Base-by-base conservation (phyloP, 1,284 basidiomycete genomes). In the Irpex sp. region DNA sequence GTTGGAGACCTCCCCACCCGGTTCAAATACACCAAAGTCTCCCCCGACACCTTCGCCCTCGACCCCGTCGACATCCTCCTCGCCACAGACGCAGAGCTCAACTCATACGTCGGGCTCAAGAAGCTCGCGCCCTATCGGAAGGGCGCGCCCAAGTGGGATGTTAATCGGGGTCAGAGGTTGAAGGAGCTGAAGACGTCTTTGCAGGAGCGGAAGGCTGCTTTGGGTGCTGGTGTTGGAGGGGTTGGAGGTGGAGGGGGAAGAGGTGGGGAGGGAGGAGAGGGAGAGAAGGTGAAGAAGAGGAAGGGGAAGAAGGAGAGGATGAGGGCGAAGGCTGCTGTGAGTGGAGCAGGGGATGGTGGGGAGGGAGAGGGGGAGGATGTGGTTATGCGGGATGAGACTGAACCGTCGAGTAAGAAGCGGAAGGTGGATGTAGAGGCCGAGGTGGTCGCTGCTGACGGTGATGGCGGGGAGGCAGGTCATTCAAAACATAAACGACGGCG, bases 71-170 rank as follows among this genome's bases (percentile, higher is more conserved):
- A 99, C 72, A 95, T 99, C 67, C 81, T 99, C 19, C 82, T 95
- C 69, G 95, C 97, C 3, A 94, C 92, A 15, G 97, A 99, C 76
- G 83, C 87, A 57, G 96, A 99, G 72, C 84, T 99, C 57, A 99
- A 99, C 77, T 83, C 92, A 63, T 93, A 94, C 71, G 87, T 97
- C 71, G 86, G 90, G 39, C 78, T 99, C 69, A 96, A 94, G 79
- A 92, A 92, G 72, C 83, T 95, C 64, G 96, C 96, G 21, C 95
- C 97, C 1, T 98, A 98, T 75, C 86, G 92, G 66, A 79, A 81
- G 65, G 81, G 79, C 71, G 77, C 74, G 33, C 68, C 72, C 69
- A 82, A 73, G 65, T 94, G 83, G 90, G 92, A 86, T 70, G 75
- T 77, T 64, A 84, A 76, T n/a, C 82, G 92, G 4, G 78, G 79